These are phyloP conservation scores for Clavispora phyllophila DNA, from an alignment of 805 yeast species.

Conservation along the genomic window DNA sequence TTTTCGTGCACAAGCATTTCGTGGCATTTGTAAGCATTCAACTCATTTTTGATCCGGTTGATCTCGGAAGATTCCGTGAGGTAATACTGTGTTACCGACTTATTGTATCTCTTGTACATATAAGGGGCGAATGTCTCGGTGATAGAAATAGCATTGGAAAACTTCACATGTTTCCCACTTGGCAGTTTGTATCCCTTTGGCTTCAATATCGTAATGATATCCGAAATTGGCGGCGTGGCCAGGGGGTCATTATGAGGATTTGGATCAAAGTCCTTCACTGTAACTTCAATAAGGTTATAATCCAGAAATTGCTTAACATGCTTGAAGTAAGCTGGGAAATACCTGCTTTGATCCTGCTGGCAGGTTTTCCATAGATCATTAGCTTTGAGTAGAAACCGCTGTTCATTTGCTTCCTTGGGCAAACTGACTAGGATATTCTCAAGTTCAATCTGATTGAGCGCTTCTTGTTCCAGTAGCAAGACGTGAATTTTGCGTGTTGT, in stretches of 20 bases:
- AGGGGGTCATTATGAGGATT: background rate
- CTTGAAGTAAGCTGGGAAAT: constrained; percentile 19
- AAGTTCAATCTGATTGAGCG: background rate
- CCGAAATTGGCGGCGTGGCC: background rate
- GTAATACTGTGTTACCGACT: constrained; percentile 46
- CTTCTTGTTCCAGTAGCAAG: background rate
- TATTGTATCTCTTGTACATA: constrained; percentile 51
- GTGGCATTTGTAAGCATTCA: constrained; percentile 57
- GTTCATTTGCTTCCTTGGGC: background rate
- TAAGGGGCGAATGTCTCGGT: constrained; percentile 50
- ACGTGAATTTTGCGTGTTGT: background rate
- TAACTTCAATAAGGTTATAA: constrained; percentile 25
- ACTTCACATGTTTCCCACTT: constrained; percentile 25
- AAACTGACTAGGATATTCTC: background rate
- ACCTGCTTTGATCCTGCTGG: background rate
- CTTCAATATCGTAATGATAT: background rate
- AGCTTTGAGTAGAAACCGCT: constrained; percentile 1
- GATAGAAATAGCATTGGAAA: constrained; percentile 43
- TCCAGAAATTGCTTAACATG: constrained; percentile 35
- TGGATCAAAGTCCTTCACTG: constrained; percentile 27
- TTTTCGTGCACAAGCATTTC: constrained; percentile 67
- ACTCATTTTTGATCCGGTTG: constrained; percentile 55
- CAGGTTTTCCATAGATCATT: constrained; percentile 1
- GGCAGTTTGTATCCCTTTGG: constrained; percentile 4
- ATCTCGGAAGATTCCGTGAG: constrained; percentile 47